These are phyloP conservation scores for Aurantiochytrium sp. DNA, from an alignment of 108 stramenopile species.

Conservation along the genomic window DNA sequence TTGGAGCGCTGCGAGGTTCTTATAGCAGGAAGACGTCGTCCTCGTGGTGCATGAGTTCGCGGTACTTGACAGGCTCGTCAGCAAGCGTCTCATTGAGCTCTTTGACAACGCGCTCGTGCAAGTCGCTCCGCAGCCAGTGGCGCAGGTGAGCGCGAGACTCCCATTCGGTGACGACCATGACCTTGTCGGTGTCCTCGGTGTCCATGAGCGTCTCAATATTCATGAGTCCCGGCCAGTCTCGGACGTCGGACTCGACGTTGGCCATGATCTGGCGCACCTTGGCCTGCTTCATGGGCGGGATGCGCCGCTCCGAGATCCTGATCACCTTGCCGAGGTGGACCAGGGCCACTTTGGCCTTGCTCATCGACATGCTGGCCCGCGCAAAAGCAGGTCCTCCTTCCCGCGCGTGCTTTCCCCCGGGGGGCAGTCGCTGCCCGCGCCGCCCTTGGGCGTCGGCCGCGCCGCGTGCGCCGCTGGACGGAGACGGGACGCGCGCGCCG, in stretches of 20 bases:
- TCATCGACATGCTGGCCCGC: not conserved
- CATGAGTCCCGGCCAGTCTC: conserved; percentile 23
- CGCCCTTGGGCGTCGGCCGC: too few relatives aligned
- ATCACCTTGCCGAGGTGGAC: conserved; percentile 24
- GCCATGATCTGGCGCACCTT: not conserved
- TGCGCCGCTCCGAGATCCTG: conserved; percentile 3
- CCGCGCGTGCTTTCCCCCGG: too few relatives aligned
- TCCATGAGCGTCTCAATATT: conserved; percentile 15
- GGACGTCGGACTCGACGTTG: not conserved
- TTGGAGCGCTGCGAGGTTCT: too few relatives aligned
- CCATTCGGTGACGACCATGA: conserved; percentile 26
- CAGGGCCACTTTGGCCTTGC: not conserved
- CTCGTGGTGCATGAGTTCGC: conserved; percentile 31
- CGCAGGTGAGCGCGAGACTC: conserved; percentile 10
- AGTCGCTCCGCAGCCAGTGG: conserved; percentile 5
- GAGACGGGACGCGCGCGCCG: too few relatives aligned
- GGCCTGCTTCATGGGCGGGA: not conserved
- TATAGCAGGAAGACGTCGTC: conserved; percentile 1
- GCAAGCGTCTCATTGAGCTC: not conserved
- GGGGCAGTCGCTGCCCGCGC: too few relatives aligned
- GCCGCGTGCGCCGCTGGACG: too few relatives aligned
- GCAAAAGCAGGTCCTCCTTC: too few relatives aligned
- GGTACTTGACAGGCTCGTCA: not conserved
- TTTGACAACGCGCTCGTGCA: conserved; percentile 8
- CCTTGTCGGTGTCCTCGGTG: not conserved